These are phyloP conservation scores for Aspergillus costaricaensis DNA, from an alignment of 2,329 filamentous ascomycete genomes.

Conservation along the genomic window DNA sequence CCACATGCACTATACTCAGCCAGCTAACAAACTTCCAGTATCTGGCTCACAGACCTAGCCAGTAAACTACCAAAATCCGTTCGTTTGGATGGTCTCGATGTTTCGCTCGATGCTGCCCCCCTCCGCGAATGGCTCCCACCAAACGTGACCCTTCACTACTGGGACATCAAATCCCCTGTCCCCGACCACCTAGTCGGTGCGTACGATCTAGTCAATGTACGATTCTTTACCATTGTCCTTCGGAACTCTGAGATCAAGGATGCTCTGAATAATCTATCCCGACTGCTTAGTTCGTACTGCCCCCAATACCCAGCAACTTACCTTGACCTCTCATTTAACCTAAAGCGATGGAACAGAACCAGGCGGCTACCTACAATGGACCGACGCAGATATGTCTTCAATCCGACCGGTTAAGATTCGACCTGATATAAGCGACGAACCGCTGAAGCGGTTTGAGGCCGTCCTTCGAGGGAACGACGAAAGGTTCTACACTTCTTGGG, in stretches of 20 bases:
- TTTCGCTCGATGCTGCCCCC: constrained; percentile 5
- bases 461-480: no score
- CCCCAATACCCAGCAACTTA: no score
- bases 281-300: not conserved
- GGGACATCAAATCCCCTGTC: not conserved
- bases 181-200: not conserved
- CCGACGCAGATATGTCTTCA: no score
- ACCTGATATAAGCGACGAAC: no score
- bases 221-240: constrained; percentile 4
- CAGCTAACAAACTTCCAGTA: not conserved
- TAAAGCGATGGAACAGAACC: no score
- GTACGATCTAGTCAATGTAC: constrained; percentile 1
- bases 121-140: not conserved
- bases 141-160: constrained; percentile 3
- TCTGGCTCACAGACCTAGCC: constrained; percentile 7
- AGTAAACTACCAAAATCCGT: not conserved
- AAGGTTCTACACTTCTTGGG: no score
- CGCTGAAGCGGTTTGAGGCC: no score
- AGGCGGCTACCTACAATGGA: no score
- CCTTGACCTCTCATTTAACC: no score
- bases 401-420: no score
- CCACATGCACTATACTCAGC: not conserved
- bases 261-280: not conserved
- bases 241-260: not conserved
- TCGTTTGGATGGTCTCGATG: constrained; percentile 1